Base-by-base conservation (phyloP, 495 filamentous ascomycete genomes). In the Halenospora varia region DNA sequence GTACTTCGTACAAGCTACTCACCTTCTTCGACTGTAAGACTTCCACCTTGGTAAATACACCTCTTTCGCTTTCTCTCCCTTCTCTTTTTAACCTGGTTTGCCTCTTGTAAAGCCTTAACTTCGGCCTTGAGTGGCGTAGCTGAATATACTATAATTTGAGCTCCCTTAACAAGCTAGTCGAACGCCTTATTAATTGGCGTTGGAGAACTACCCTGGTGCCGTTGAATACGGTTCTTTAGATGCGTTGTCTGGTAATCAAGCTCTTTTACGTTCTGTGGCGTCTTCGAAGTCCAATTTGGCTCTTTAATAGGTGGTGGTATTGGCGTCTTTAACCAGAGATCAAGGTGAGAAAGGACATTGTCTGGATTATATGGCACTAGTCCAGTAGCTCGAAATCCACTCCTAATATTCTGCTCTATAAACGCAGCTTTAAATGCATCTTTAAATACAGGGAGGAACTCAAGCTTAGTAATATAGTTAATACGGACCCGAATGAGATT, bases 391-490 rank as follows among this genome's bases (percentile, higher is more conserved):
- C 18, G 9, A 22, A 59, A 59, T 10, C 54, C 46, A 13, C 29
- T 24, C 2, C 24, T 23, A 25, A 59, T 45, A 17, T 40, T 59
- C 6, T 55, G 25, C 24, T 9, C n/a, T 3, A 15, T 60, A 2
- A 60, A 8, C 29, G 56, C 1, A 20, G 15, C 48, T 39, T 3
- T 18, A 29, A 17, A 35, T 15, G 51, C 50, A n/a, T 15, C 48
- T 1, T 18, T 1, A 29, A 40, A 61, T 19, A 57, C 60, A 2
- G 58, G 41, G 11, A 55, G 15, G 24, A 60, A 66, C 20, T 66
- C 57, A 19, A 18, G 13, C 29, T 64, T 66, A 42, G n/a, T 50
- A 39, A 66, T 62, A 48, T 57, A 40, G 23, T 56, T 42, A 35
- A 66, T 40, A 8, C 45, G 19, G 2, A 18, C 25, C 25, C 22